These are phyloP conservation scores for Teratosphaeria destructans DNA, from an alignment of 2,329 filamentous ascomycete genomes.

Conservation along the genomic window DNA sequence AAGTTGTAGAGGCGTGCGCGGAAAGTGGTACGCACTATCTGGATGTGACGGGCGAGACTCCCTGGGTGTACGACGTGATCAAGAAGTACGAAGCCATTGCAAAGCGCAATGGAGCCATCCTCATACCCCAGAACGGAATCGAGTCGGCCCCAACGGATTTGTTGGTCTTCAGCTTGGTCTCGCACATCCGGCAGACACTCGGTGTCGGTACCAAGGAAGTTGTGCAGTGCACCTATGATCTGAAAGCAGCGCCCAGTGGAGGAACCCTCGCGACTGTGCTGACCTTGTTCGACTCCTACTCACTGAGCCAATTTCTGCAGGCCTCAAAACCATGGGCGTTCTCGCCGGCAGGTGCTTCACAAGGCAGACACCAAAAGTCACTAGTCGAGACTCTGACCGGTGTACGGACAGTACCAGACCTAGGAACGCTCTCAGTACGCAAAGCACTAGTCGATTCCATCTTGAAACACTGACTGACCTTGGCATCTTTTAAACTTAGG, in stretches of 20 bases:
- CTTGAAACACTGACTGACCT: too few species aligned
- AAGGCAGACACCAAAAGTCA: conserved; percentile 20
- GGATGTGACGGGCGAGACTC: conserved; percentile 55
- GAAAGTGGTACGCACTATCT: conserved; percentile 57
- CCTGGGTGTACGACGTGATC: conserved; percentile 54
- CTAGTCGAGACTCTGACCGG: conserved; percentile 38
- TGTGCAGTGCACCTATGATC: conserved; percentile 42
- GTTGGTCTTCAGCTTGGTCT: conserved; percentile 42
- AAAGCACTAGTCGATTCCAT: too few species aligned
- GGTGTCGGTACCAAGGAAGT: conserved; percentile 42
- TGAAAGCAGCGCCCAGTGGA: conserved; percentile 45
- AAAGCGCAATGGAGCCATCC: conserved; percentile 49
- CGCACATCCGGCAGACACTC: conserved; percentile 42
- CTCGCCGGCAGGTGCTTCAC: conserved; percentile 33
- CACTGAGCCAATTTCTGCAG: conserved; percentile 37
- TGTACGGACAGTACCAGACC: conserved; percentile 41
- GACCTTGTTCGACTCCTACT: conserved; percentile 40
- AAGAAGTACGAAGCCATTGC: conserved; percentile 50
- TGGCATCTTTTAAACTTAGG: conserved; percentile 9
- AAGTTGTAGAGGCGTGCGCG: conserved; percentile 55
- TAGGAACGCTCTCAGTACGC: conserved; percentile 43
- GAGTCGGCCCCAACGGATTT: conserved; percentile 53
- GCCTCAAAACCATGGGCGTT: conserved; percentile 43
- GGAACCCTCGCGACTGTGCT: conserved; percentile 58
- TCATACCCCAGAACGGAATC: conserved; percentile 50